These are phyloP conservation scores for Lactarius quietus DNA, from an alignment of 768 basidiomycete species.

Conservation along the genomic window DNA sequence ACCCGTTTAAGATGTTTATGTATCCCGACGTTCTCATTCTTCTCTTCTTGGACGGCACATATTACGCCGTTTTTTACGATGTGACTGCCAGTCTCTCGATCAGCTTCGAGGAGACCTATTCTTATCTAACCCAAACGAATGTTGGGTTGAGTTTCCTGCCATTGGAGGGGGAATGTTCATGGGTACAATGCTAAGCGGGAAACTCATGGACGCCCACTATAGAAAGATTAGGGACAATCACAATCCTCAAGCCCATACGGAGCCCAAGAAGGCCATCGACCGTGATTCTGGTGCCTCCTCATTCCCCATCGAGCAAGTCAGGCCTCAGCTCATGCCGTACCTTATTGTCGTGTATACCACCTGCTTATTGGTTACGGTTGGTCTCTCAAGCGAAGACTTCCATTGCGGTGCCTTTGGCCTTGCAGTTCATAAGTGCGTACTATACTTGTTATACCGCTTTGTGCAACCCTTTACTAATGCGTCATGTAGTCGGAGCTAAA, in stretches of 20 bases:
- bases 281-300: constrained; percentile 31
- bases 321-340: no score
- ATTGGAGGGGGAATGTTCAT: constrained; percentile 69
- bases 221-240: no score
- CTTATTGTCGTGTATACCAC: constrained; percentile 38
- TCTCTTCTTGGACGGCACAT: no score
- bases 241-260: constrained; percentile 12
- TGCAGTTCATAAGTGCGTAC: constrained; percentile 37
- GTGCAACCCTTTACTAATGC: neutral
- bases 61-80: no score
- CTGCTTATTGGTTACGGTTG: constrained; percentile 56
- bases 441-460: neutral
- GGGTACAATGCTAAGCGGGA: constrained; percentile 58
- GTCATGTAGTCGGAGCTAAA: constrained; percentile 46
- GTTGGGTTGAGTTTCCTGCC: constrained; percentile 78
- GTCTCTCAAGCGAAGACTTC: constrained; percentile 45
- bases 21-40: no score
- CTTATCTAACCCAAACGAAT: constrained; percentile 54
- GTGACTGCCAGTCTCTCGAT: no score
- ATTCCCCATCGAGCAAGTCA: constrained; percentile 61
- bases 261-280: constrained; percentile 28
- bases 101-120: constrained; percentile 55
- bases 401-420: no score
- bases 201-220: constrained; percentile 57
- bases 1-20: no score